These are phyloP conservation scores for Kwoniella pini DNA, from an alignment of 768 basidiomycete species.

Conservation along the genomic window DNA sequence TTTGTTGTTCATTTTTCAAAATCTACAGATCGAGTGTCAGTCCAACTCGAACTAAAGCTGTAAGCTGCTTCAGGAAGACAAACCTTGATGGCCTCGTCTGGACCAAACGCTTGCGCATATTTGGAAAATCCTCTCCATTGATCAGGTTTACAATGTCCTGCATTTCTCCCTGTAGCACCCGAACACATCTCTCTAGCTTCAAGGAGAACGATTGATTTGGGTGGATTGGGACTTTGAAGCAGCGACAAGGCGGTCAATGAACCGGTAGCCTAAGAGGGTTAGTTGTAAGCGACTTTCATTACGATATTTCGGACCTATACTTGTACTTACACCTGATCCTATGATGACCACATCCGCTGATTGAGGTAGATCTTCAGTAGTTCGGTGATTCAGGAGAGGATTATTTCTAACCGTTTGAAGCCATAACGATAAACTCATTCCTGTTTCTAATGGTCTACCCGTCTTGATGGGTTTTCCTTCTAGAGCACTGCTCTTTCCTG, in stretches of 20 bases:
- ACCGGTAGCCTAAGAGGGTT: slow-evolving; percentile 14
- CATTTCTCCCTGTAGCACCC: slow-evolving; percentile 65
- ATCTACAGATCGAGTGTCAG: slow-evolving; percentile 6
- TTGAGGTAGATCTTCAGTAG: slow-evolving; percentile 22
- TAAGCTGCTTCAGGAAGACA: too few species aligned
- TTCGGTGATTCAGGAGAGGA: slow-evolving; percentile 33
- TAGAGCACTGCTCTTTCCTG: background rate
- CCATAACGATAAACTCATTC: slow-evolving; percentile 32
- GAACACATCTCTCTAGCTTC: slow-evolving; percentile 69
- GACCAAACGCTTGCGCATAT: slow-evolving; percentile 23
- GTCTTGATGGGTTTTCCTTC: background rate
- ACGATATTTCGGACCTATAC: background rate
- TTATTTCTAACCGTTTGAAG: slow-evolving; percentile 29
- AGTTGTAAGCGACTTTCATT: background rate
- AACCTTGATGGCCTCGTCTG: slow-evolving; percentile 30
- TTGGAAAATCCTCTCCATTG: slow-evolving; percentile 31
- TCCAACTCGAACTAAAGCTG: too few species aligned
- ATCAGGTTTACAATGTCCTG: slow-evolving; percentile 43
- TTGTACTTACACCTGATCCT: slow-evolving; percentile 32
- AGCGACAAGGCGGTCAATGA: slow-evolving; percentile 29
- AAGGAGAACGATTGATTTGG: slow-evolving; percentile 62
- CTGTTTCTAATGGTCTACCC: slow-evolving; percentile 14
- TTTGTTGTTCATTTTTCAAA: slow-evolving; percentile 34
- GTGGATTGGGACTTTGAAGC: slow-evolving; percentile 27
- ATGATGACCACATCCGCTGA: slow-evolving; percentile 41